Percentiles rank a stretch among this genome's conserved stretches.
Evolutionary conservation across 306 rosid species (phyloP).

Genomic region (barrel medic (Medicago truncatula)): DNA sequence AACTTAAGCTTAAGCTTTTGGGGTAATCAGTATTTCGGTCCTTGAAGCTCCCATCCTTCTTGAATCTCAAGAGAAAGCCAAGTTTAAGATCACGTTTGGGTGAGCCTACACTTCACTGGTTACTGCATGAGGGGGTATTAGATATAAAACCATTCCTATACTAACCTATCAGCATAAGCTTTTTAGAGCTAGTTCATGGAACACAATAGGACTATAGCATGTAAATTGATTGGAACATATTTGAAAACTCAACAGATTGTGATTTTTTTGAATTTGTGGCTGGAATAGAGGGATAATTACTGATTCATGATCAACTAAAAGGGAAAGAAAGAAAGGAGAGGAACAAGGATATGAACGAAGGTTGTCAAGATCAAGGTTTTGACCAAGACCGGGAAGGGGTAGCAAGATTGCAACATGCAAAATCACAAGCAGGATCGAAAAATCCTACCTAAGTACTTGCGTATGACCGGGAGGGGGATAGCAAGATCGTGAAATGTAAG

Average conservation of each 20-base stretch:
- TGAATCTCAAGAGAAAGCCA: too few species aligned
- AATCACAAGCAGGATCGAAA: not conserved
- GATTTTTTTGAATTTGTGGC: not conserved
- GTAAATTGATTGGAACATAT: conserved; percentile 16
- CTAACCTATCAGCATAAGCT: too few species aligned
- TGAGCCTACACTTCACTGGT: too few species aligned
- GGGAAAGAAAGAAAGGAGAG: not conserved
- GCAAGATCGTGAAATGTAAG: not conserved
- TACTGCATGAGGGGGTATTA: too few species aligned
- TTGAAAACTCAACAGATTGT: not conserved
- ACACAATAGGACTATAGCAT: not conserved
- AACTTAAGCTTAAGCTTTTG: too few species aligned
- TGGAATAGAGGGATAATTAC: not conserved
- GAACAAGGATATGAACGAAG: not conserved
- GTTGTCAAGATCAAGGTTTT: too few species aligned
- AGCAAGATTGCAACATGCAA: not conserved
- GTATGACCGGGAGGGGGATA: not conserved
- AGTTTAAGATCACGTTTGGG: too few species aligned
- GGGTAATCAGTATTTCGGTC: too few species aligned
- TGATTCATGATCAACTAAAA: not conserved
- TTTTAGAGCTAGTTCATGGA: too few species aligned
- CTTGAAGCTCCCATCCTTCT: too few species aligned
- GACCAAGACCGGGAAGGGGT: not conserved
- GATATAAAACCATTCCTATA: too few species aligned
- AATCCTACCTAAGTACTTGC: not conserved